Evolutionary conservation across 768 basidiomycete genomes (phyloP).

Genomic region (Vararia minispora): DNA sequence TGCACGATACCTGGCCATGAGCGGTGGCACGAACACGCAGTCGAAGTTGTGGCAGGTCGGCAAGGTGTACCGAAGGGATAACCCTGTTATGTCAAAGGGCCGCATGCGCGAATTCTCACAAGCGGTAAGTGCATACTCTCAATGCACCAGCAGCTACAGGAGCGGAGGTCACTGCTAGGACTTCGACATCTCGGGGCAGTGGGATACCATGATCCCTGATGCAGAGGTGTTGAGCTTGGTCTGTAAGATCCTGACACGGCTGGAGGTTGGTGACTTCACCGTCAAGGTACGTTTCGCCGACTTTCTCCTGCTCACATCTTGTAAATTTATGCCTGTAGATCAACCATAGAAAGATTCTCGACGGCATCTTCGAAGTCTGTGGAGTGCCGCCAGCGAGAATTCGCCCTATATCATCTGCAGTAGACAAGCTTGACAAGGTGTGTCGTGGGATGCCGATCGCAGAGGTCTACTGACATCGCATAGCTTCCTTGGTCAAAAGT

Average conservation of each 20-base stretch:
- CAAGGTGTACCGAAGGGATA: slow-evolving; percentile 97
- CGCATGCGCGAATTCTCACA: slow-evolving; percentile 98
- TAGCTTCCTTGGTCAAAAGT: slow-evolving; percentile 83
- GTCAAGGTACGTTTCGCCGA: slow-evolving; percentile 54
- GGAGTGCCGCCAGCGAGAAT: slow-evolving; percentile 89
- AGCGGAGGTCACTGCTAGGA: too few relatives aligned
- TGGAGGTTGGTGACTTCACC: slow-evolving; percentile 91
- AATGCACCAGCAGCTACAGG: too few relatives aligned
- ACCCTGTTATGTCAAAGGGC: slow-evolving; percentile 95
- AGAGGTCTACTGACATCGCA: background rate
- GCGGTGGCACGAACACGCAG: slow-evolving; percentile 61
- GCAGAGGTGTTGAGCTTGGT: slow-evolving; percentile 79
- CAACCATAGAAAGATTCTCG: slow-evolving; percentile 94
- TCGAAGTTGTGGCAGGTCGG: slow-evolving; percentile 94
- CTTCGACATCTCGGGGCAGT: slow-evolving; percentile 85
- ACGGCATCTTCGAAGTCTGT: slow-evolving; percentile 94
- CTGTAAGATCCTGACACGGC: slow-evolving; percentile 66
- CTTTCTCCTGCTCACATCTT: background rate
- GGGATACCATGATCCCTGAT: slow-evolving; percentile 97
- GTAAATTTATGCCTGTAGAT: slow-evolving; percentile 33
- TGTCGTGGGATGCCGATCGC: background rate
- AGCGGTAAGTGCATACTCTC: slow-evolving; percentile 45
- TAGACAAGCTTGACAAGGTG: slow-evolving; percentile 98
- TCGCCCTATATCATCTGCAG: slow-evolving; percentile 86
- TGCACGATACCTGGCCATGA: slow-evolving; percentile 93